Evolutionary conservation across 164 flowering plant genomes (phyloP).

Genomic region (Vitis rotundifolia): DNA sequence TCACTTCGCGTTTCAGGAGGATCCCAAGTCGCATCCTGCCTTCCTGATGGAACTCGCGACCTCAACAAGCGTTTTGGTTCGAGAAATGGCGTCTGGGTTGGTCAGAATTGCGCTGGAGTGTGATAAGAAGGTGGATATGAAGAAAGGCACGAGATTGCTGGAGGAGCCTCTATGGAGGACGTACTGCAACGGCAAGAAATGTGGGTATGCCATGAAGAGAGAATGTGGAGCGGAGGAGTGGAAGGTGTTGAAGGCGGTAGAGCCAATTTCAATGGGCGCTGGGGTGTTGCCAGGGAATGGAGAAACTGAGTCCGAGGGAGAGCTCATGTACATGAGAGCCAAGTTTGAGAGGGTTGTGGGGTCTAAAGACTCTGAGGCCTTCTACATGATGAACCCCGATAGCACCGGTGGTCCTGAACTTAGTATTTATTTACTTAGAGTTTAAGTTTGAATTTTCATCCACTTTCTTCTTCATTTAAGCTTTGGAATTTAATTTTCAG

Average conservation of each 20-base stretch:
- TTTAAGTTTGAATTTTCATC: slow-evolving; percentile 20
- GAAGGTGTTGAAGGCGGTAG: slow-evolving; percentile 74
- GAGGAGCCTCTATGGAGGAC: slow-evolving; percentile 90
- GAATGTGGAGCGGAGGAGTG: slow-evolving; percentile 72
- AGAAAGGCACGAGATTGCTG: slow-evolving; percentile 45
- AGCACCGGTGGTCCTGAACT: slow-evolving; percentile 85
- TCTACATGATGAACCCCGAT: slow-evolving; percentile 96
- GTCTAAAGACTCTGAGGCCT: slow-evolving; percentile 84
- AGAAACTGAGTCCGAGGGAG: slow-evolving; percentile 56
- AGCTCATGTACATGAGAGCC: slow-evolving; percentile 96
- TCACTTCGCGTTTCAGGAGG: slow-evolving; percentile 77
- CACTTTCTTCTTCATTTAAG: too few relatives aligned
- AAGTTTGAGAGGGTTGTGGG: slow-evolving; percentile 93
- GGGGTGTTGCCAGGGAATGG: slow-evolving; percentile 73
- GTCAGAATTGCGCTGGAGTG: slow-evolving; percentile 92
- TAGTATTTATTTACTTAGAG: slow-evolving; percentile 81
- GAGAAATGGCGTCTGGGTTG: slow-evolving; percentile 96
- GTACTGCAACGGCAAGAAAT: slow-evolving; percentile 89
- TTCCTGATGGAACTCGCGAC: slow-evolving; percentile 76
- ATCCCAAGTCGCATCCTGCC: slow-evolving; percentile 52
- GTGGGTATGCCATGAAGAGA: slow-evolving; percentile 67
- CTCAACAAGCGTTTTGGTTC: slow-evolving; percentile 67
- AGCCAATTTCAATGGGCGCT: slow-evolving; percentile 86
- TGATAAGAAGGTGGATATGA: slow-evolving; percentile 48
- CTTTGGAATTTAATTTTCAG: too few relatives aligned